Percentiles rank a stretch among this genome's conserved stretches.
These are phyloP conservation scores for Hyaloperonospora arabidopsidis DNA, from an alignment of 352 stramenopile species.

Conservation along the genomic window DNA sequence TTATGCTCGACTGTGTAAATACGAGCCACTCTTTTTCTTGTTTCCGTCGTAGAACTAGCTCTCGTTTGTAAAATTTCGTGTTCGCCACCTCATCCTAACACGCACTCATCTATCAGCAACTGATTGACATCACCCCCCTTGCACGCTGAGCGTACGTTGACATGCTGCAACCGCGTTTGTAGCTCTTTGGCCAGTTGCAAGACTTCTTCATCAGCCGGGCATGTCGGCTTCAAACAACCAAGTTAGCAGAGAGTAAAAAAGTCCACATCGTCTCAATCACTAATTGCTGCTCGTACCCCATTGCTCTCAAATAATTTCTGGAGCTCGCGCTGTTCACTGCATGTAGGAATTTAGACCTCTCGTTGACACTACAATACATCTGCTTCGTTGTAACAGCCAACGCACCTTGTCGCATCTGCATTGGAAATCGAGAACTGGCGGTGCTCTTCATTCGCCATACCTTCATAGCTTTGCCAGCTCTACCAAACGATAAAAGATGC, in stretches of 20 bases:
- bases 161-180: constrained; percentile 19
- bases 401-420: constrained; percentile 23
- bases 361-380: not conserved
- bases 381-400: constrained; percentile 15
- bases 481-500: not conserved
- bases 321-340: constrained; percentile 24
- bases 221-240: constrained; percentile 20
- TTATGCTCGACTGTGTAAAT: constrained; percentile 29
- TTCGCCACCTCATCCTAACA: constrained; percentile 18
- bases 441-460: constrained; percentile 29
- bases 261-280: not conserved
- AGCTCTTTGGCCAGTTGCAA: constrained; percentile 14
- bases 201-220: constrained; percentile 27
- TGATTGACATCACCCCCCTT: not conserved
- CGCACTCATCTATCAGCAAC: not conserved
- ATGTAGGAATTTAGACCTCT: not conserved
- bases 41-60: constrained; percentile 26
- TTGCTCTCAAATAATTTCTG: constrained; percentile 21
- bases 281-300: constrained; percentile 15
- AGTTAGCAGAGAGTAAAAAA: not conserved
- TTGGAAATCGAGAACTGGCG: constrained; percentile 23
- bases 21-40: constrained; percentile 30
- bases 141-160: constrained; percentile 18
- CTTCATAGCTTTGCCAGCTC: constrained; percentile 21
- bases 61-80: constrained; percentile 26